Percentiles rank a stretch among this genome's conserved stretches.
Evolutionary conservation across 2,329 filamentous ascomycete species (phyloP).

Genomic region (Fusarium sp.): DNA sequence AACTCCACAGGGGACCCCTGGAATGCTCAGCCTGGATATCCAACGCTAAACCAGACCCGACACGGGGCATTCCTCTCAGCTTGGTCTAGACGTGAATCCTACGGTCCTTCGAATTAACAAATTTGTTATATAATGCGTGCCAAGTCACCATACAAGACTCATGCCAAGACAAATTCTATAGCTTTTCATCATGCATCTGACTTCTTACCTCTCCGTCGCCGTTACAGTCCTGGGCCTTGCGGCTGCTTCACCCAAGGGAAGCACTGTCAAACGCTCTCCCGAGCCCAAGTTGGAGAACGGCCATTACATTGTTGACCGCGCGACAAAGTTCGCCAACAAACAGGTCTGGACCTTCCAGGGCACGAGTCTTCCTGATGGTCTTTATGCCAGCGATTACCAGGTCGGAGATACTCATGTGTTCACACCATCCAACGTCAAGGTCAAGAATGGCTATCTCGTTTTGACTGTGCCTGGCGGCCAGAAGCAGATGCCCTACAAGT

Average conservation of each 20-base stretch:
- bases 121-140: slow-evolving; percentile 8
- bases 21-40: slow-evolving; percentile 23
- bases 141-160: background rate
- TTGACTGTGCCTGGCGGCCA: slow-evolving; percentile 49
- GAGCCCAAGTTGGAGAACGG: slow-evolving; percentile 32
- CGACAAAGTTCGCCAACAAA: slow-evolving; percentile 42
- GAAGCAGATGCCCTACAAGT: slow-evolving; percentile 42
- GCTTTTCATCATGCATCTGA: slow-evolving; percentile 30
- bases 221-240: slow-evolving; percentile 29
- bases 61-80: slow-evolving; percentile 26
- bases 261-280: slow-evolving; percentile 34
- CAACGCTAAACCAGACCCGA: slow-evolving; percentile 19
- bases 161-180: background rate
- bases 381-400: slow-evolving; percentile 44
- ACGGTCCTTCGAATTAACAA: background rate
- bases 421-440: slow-evolving; percentile 32
- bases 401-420: slow-evolving; percentile 28
- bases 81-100: slow-evolving; percentile 30
- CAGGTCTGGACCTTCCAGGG: slow-evolving; percentile 42
- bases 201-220: slow-evolving; percentile 34
- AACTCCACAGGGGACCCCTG: slow-evolving; percentile 7
- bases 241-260: slow-evolving; percentile 17
- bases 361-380: slow-evolving; percentile 40
- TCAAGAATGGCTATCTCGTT: slow-evolving; percentile 49
- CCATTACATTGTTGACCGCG: slow-evolving; percentile 44